Percentiles rank a stretch among this genome's conserved stretches.
Evolutionary conservation across 2,329 filamentous ascomycete species (phyloP).

Genomic region (Diaporthe citriasiana): DNA sequence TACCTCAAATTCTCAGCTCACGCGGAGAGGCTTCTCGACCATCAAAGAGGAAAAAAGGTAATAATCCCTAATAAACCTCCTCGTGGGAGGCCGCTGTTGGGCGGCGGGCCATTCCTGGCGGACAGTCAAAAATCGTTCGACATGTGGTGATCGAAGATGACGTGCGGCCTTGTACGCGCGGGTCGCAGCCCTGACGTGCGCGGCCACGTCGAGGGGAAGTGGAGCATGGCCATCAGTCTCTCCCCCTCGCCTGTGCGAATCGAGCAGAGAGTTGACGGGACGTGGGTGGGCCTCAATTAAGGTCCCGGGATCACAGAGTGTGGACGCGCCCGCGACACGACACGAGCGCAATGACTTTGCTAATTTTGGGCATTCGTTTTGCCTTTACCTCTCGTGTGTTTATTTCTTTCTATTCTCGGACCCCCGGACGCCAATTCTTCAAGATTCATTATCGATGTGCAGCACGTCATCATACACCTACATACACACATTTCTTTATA

Average conservation of each 20-base stretch:
- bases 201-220: slow-evolving; percentile 10
- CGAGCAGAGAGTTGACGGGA: neutral
- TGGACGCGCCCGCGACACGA: neutral
- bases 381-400: neutral
- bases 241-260: neutral
- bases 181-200: slow-evolving; percentile 28
- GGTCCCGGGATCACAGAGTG: slow-evolving; percentile 6
- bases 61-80: neutral
- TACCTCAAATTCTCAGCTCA: neutral
- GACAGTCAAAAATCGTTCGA: slow-evolving; percentile 13
- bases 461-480: slow-evolving; percentile 2
- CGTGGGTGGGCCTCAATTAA: neutral
- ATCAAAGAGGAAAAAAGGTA: neutral
- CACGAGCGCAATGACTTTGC: neutral
- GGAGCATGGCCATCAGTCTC: neutral
- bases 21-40: neutral
- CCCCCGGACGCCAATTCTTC: neutral
- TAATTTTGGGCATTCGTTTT: neutral
- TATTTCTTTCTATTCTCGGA: neutral
- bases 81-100: neutral
- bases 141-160: neutral
- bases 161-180: slow-evolving; percentile 9
- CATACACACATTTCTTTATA: neutral
- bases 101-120: neutral
- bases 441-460: neutral